Base-by-base conservation (phyloP, 2,329 filamentous ascomycete species). In the Stagonosporopsis tanaceti region DNA sequence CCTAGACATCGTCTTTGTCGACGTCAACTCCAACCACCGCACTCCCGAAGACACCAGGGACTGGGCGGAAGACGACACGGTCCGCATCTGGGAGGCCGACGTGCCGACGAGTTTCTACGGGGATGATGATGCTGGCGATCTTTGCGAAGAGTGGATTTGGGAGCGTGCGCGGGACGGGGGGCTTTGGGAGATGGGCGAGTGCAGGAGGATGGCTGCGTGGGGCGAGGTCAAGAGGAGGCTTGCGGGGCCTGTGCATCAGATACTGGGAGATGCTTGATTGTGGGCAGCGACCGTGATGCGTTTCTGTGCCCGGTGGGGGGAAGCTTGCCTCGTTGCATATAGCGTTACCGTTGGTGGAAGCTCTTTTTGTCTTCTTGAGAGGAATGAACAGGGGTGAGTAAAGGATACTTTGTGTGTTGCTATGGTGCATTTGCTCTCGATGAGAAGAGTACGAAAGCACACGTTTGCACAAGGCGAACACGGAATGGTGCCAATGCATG, bases 61-160 rank as follows among this genome's bases (percentile, higher is more conserved):
- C 6, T 73, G 69, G 69, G 57, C 51, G 1, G 53, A 58, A 0
- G 53, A 61, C 6, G 70, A 73, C 32, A 42, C 12, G 7, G 67
- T 72, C 2, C 64, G 35, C 3, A 56, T 72, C 5, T 72, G 66
- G 67, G 70, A 73, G 47, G 56, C 60, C 6, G 68, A 73, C 50
- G 67, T 73, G 3, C 67, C 71, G 6, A 68, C 53, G 8, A 66
- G 63, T 38, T 74, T 68, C 45, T 71, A 72, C 39, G 67, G 69
- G 6, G 70, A 72, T 39, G 68, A 70, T 0, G 63, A 69, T 8
- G 20, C 20, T 20, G 20, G 20, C 25, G 62, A 68, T 7, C 45
- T 73, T 9, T 69, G 68, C 37, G 65, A 71, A 24, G 42, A 46
- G 14, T 72, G 64, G 65, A 66, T 73, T 1, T 71, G 70, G 70